Percentiles rank a stretch among this genome's conserved stretches.
Conservation (phyloP, 2,329 filamentous ascomycete genomes). For the Epichloe sibirici region DNA sequence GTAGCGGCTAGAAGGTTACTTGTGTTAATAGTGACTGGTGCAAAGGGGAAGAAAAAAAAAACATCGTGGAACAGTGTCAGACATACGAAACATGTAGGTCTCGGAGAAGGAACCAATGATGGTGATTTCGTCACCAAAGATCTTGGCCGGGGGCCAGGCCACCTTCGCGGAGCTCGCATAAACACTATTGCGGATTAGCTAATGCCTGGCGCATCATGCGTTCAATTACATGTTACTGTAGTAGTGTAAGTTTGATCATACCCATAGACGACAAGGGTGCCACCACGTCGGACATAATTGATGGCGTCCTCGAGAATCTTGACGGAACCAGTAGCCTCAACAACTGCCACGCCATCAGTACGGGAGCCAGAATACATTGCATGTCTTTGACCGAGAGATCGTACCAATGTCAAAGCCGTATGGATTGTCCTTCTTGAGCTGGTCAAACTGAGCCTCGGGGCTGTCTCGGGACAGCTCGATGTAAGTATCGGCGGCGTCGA, state of each 20-base stretch:
- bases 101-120: conserved; percentile 64
- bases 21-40: neutral
- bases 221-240: too few species aligned
- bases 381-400: neutral
- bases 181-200: conserved; percentile 30
- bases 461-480: conserved; percentile 41
- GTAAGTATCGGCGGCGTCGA: conserved; percentile 42
- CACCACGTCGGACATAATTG: conserved; percentile 58
- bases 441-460: conserved; percentile 45
- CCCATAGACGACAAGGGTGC: conserved; percentile 59
- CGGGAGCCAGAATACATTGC: neutral
- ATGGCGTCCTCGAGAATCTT: conserved; percentile 60
- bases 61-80: neutral
- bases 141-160: conserved; percentile 58
- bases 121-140: conserved; percentile 57
- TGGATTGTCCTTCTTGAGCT: conserved; percentile 52
- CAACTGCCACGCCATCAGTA: conserved; percentile 26
- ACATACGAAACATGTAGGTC: conserved; percentile 56
- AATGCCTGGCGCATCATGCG: neutral
- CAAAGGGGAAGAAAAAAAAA: too few species aligned
- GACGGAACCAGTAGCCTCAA: conserved; percentile 57
- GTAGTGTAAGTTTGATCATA: conserved; percentile 6
- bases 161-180: conserved; percentile 52
- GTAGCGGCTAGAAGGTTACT: conserved; percentile 24
- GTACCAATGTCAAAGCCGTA: conserved; percentile 59